Percentiles rank a stretch among this genome's conserved stretches.
These are phyloP conservation scores for Ceratocystis eucalypticola DNA, from an alignment of 2,329 filamentous ascomycete species.

Conservation along the genomic window DNA sequence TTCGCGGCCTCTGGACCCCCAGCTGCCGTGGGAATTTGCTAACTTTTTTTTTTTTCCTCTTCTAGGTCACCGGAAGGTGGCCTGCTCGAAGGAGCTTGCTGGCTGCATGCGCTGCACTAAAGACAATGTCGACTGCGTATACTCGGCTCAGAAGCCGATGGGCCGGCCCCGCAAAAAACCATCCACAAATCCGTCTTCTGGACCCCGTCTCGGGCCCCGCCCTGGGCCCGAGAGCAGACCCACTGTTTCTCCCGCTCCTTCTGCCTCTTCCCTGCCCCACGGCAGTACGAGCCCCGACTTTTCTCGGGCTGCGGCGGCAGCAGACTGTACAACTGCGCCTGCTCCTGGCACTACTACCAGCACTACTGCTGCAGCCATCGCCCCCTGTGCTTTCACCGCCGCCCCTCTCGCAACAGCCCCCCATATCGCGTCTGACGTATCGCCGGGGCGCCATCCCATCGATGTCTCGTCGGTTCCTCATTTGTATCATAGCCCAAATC, in stretches of 20 bases:
- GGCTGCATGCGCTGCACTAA: conserved; percentile 46
- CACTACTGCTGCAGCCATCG: background rate
- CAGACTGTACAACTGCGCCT: background rate
- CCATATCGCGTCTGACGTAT: background rate
- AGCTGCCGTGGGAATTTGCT: too few species aligned
- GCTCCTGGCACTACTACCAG: background rate
- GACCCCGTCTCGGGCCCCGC: background rate
- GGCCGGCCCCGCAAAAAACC: conserved; percentile 44
- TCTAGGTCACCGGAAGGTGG: conserved; percentile 48
- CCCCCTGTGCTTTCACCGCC: background rate
- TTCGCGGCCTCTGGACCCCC: too few species aligned
- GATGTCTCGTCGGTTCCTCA: background rate
- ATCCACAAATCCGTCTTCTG: background rate
- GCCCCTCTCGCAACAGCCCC: background rate
- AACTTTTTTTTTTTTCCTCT: background rate
- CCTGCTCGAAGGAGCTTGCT: conserved; percentile 48
- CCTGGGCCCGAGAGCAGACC: background rate
- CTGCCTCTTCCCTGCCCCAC: too few species aligned
- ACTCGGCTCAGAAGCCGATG: conserved; percentile 54
- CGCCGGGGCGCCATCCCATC: background rate
- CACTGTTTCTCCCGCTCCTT: background rate
- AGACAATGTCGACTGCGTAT: conserved; percentile 45
- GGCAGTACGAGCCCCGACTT: too few species aligned
- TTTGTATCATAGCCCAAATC: background rate
- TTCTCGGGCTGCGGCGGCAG: too few species aligned